A percentile compares a stretch with the other conserved stretches of the same genome.
These are phyloP conservation scores for Mallotus nudiflorus DNA, from an alignment of 345 rosid genomes.

Conservation along the genomic window DNA sequence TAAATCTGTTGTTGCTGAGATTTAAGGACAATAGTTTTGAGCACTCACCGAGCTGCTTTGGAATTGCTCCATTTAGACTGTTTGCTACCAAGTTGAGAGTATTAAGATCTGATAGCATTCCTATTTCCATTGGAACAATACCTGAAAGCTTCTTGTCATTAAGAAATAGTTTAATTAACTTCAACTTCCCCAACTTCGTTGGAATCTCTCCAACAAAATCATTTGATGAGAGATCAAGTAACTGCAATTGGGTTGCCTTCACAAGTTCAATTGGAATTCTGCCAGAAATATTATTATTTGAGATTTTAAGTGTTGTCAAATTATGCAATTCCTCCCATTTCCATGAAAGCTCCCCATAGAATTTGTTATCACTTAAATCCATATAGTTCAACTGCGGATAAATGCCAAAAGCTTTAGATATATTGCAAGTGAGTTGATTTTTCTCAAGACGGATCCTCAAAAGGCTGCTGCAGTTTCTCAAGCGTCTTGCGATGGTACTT, in stretches of 20 bases:
- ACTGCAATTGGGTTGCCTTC: no score
- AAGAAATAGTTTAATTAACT: background rate
- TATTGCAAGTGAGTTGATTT: no score
- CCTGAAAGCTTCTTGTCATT: background rate
- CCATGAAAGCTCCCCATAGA: constrained; percentile 13
- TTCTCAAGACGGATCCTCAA: no score
- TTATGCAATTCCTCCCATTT: background rate
- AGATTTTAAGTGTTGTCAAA: no score
- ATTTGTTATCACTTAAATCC: background rate
- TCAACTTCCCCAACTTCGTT: background rate
- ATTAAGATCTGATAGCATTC: background rate
- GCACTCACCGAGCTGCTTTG: constrained; percentile 9
- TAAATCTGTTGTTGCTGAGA: constrained; percentile 5
- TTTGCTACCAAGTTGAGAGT: constrained; percentile 7
- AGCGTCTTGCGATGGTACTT: background rate
- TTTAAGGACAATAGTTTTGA: constrained; percentile 3
- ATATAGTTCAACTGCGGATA: no score
- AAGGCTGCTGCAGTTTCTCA: no score
- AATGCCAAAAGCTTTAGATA: no score
- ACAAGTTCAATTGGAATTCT: no score
- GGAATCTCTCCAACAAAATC: constrained; percentile 6
- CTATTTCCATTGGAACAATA: background rate
- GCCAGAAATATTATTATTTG: no score
- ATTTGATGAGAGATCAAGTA: constrained; percentile 12
- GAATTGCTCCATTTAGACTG: background rate